Percentiles rank a stretch among this genome's conserved stretches.
Conservation (phyloP, 169 alveolate genomes). For the Eimeria maxima region DNA sequence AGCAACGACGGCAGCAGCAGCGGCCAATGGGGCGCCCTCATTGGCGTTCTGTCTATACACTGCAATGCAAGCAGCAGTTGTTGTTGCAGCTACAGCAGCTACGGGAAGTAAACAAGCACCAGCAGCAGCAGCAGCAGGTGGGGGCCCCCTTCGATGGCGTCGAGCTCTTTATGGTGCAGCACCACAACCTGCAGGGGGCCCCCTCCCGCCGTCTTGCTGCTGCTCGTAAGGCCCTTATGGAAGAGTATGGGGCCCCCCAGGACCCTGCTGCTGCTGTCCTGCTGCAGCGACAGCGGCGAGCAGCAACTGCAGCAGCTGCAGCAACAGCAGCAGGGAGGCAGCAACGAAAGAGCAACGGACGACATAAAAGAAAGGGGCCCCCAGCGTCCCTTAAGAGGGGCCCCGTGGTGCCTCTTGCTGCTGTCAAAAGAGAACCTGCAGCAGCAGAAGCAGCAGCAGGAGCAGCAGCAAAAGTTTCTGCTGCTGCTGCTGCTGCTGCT, state of each 20-base stretch:
- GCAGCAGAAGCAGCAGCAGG: too few relatives aligned
- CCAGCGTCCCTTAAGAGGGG: background rate
- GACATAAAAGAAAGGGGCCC: conserved; percentile 5
- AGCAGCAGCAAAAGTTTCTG: too few relatives aligned
- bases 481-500: too few relatives aligned
- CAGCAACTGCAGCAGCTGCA: conserved; percentile 8
- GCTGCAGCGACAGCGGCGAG: background rate
- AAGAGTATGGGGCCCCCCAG: background rate
- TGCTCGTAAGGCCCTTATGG: conserved; percentile 14
- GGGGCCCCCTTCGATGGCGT: background rate
- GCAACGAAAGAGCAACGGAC: background rate
- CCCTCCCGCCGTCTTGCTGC: background rate
- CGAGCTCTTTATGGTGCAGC: background rate
- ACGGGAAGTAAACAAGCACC: conserved; percentile 13
- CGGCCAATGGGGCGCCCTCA: background rate
- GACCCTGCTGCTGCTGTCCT: conserved; percentile 40
- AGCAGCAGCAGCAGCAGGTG: conserved; percentile 42
- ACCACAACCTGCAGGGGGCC: conserved; percentile 30
- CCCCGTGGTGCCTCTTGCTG: background rate
- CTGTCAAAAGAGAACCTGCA: background rate
- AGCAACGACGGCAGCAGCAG: conserved; percentile 29
- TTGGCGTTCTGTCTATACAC: conserved; percentile 7
- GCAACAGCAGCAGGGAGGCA: background rate
- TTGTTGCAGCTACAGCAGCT: conserved; percentile 26
- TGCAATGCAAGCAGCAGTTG: conserved; percentile 5